Base-by-base conservation (phyloP, 192 early-diverging fungal species). In the Phycomyces blakesleeanus region DNA sequence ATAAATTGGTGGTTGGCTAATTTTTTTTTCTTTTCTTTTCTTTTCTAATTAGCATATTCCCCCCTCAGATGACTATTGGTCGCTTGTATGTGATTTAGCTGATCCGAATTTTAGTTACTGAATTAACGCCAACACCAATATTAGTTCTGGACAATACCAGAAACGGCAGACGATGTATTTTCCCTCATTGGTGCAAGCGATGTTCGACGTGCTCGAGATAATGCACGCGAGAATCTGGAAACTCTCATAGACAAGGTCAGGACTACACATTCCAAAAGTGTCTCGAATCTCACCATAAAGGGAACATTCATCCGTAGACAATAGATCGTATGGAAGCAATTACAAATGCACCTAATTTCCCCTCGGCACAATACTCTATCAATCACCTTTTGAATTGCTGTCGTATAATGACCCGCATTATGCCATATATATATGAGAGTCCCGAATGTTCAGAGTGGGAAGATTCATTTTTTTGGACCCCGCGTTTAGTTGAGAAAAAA, bases 391-490 rank as follows among this genome's bases (percentile, higher is more conserved):
- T 92, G 4, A 97, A 95, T 74, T 92, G 90, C 64, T 69, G 90
- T 20, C 87, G 95, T 34, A 74, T 95, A 3, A 69, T 97, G 50
- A 93, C 93, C 0, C 83, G 95, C 15, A 50, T 97, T 20, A 70
- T 97, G 38, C 95, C 93, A 14, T 93, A 87, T 75, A 75, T 90
- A 11, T 97, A 86, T 71, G 95, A 97, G 75, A 70, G 58, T 24
- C 59, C 72, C 4, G 74, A 81, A 18, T 22, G 58, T 9, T 55
- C 38, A 14, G 70, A 75, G 15, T 78, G 89, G 80, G 89, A 91
- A 61, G 77, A 82, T 1, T 34, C 55, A 15, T 76, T 85, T 29
- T 90, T 91, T 66, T 91, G 89, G 89, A 76, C 77, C 0, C 55
- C 77, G 5, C 65, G 57, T 54, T 16, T 42, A 41, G 55, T 51